Percentiles rank a stretch among this genome's conserved stretches.
phyloP scores from a whole-genome alignment of 805 yeast genomes.

The Priceomyces melissophilus region DNA sequence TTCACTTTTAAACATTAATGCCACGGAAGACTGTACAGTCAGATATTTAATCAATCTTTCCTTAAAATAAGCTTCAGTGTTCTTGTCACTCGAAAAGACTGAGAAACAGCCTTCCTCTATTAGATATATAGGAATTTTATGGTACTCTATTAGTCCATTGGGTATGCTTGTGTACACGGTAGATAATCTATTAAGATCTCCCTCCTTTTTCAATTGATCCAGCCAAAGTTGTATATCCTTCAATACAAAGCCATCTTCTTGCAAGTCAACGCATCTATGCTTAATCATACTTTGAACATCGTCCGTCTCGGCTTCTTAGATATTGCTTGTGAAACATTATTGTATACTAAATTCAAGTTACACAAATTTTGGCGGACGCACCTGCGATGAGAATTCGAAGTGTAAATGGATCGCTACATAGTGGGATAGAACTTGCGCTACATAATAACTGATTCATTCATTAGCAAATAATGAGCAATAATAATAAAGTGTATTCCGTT shows the following conservation, averaged over 20 bases:
- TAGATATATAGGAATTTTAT: constrained; percentile 22
- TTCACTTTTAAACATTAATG: constrained; percentile 16
- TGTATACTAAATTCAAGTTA: background rate
- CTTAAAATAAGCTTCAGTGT: constrained; percentile 19
- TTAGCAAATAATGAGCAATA: constrained; percentile 21
- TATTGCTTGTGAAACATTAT: background rate
- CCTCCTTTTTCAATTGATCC: background rate
- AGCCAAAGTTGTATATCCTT: constrained; percentile 24
- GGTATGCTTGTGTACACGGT: constrained; percentile 5
- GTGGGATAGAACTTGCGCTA: too few species aligned
- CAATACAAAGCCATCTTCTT: constrained; percentile 1
- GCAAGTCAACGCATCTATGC: too few species aligned
- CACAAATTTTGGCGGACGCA: constrained; percentile 2
- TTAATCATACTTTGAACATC: too few species aligned
- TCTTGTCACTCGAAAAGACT: constrained; percentile 18
- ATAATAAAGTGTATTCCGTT: constrained; percentile 23
- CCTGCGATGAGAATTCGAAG: constrained; percentile 2
- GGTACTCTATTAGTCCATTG: constrained; percentile 13
- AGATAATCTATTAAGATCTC: background rate
- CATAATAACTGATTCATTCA: too few species aligned
- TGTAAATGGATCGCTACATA: too few species aligned
- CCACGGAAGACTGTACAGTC: constrained; percentile 9
- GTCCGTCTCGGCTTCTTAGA: background rate
- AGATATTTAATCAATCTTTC: constrained; percentile 11
- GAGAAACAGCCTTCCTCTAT: constrained; percentile 15